Conservation (phyloP, 148 eudicot genomes). For the Spergularia bocconei region DNA sequence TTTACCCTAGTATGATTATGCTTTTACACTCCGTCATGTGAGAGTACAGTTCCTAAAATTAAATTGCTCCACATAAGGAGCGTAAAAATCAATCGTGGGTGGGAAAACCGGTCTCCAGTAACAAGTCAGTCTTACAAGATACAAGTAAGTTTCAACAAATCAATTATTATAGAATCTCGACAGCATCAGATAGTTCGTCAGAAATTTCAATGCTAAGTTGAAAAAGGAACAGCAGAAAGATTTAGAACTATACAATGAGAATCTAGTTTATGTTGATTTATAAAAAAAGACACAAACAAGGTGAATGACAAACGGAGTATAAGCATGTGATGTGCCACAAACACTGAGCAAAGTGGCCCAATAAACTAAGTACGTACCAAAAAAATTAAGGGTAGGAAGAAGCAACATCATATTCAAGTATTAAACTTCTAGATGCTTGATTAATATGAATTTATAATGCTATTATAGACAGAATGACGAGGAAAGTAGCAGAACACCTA, state of each 20-base stretch:
- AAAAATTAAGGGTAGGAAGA: constrained; percentile 4
- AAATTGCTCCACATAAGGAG: not conserved
- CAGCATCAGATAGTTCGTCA: constrained; percentile 8
- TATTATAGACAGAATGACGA: constrained; percentile 20
- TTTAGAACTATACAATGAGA: not conserved
- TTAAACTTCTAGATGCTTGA: constrained; percentile 20
- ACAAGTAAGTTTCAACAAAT: not conserved
- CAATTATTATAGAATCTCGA: constrained; percentile 3
- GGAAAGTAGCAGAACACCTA: constrained; percentile 15
- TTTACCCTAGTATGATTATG: not conserved
- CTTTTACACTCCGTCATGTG: not conserved
- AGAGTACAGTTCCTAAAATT: too few species aligned
- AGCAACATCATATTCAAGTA: constrained; percentile 17
- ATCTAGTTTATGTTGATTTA: constrained; percentile 2
- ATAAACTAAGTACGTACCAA: constrained; percentile 14
- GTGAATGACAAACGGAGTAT: constrained; percentile 19
- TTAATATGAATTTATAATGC: constrained; percentile 2
- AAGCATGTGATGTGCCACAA: constrained; percentile 18
- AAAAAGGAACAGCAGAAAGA: not conserved
- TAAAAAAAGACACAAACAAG: not conserved
- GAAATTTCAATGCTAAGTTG: not conserved
- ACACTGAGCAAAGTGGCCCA: constrained; percentile 23
- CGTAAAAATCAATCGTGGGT: not conserved
- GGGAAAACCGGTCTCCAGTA: not conserved
- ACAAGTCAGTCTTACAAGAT: not conserved